A percentile compares a stretch with the other conserved stretches of the same genome.
Evolutionary conservation across 1,284 basidiomycete species (phyloP).

Genomic region (Cutaneotrichosporon sp.): DNA sequence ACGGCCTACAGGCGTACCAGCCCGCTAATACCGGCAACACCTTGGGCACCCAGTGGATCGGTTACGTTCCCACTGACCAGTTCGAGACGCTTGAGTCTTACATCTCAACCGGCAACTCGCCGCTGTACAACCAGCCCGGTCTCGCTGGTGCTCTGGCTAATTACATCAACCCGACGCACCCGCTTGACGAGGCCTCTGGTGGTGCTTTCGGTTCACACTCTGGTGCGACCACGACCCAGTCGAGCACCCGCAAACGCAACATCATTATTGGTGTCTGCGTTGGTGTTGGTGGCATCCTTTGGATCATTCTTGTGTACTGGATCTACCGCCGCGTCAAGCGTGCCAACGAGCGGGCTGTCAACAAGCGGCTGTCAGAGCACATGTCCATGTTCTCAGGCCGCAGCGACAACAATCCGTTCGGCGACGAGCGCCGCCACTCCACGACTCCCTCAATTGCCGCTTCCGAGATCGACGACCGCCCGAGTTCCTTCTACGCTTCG

Average conservation of each 20-base stretch:
- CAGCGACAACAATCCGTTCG: slow-evolving; percentile 21
- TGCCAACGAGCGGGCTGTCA: slow-evolving; percentile 45
- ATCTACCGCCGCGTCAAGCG: slow-evolving; percentile 48
- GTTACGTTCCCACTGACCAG: slow-evolving; percentile 44
- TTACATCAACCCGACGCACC: slow-evolving; percentile 47
- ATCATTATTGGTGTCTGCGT: slow-evolving; percentile 50
- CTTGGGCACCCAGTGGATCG: slow-evolving; percentile 48
- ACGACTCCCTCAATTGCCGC: slow-evolving; percentile 41
- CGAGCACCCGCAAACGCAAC: slow-evolving; percentile 34
- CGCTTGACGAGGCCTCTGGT: slow-evolving; percentile 9
- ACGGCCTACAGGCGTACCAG: slow-evolving; percentile 47
- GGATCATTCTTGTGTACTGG: slow-evolving; percentile 47
- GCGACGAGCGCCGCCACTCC: slow-evolving; percentile 29
- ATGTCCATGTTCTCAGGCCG: slow-evolving; percentile 45
- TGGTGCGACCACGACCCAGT: neutral
- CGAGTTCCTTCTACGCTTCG: slow-evolving; percentile 49
- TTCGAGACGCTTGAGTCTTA: slow-evolving; percentile 46
- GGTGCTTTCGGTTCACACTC: neutral
- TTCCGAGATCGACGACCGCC: slow-evolving; percentile 48
- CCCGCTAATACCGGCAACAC: slow-evolving; percentile 38
- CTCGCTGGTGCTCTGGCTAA: slow-evolving; percentile 45
- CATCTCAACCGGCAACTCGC: slow-evolving; percentile 20
- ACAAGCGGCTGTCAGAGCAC: slow-evolving; percentile 48
- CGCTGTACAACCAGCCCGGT: slow-evolving; percentile 47
- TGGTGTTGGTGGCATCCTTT: slow-evolving; percentile 43